Evolutionary conservation across 805 yeast species (phyloP).

Genomic region (Sporopachydermia lactativora): DNA sequence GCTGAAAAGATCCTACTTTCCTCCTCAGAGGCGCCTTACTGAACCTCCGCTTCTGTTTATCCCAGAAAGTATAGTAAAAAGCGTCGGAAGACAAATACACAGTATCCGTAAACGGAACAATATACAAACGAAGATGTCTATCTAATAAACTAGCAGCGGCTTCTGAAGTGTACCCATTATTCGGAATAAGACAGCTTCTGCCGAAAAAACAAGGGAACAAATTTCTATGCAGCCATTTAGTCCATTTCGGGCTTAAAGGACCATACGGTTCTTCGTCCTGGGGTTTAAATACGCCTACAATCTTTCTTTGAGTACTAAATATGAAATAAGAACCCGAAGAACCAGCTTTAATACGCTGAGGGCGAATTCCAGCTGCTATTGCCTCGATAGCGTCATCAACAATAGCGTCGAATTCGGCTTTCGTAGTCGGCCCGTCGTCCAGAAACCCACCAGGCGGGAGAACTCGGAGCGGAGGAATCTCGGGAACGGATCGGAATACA

Average conservation of each 20-base stretch:
- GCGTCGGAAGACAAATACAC: slow-evolving; percentile 32
- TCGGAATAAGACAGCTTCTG: slow-evolving; percentile 56
- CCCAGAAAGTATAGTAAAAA: slow-evolving; percentile 42
- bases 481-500: slow-evolving; percentile 33
- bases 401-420: slow-evolving; percentile 22
- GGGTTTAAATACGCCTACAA: slow-evolving; percentile 58
- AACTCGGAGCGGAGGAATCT: slow-evolving; percentile 14
- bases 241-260: slow-evolving; percentile 65
- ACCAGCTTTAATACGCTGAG: slow-evolving; percentile 45
- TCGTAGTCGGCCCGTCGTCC: slow-evolving; percentile 17
- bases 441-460: slow-evolving; percentile 18
- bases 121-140: slow-evolving; percentile 37
- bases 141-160: slow-evolving; percentile 60
- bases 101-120: slow-evolving; percentile 55
- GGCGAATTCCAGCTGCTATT: slow-evolving; percentile 32
- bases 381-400: slow-evolving; percentile 31
- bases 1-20: slow-evolving; percentile 56
- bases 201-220: slow-evolving; percentile 71
- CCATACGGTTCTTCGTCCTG: slow-evolving; percentile 76
- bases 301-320: slow-evolving; percentile 20
- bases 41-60: slow-evolving; percentile 16
- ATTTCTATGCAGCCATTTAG: slow-evolving; percentile 64
- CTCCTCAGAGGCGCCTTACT: slow-evolving; percentile 20
- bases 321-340: slow-evolving; percentile 62
- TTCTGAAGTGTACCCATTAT: slow-evolving; percentile 58